These are phyloP conservation scores for Elaeagnus macrophylla DNA, from an alignment of 306 rosid species.

Conservation along the genomic window DNA sequence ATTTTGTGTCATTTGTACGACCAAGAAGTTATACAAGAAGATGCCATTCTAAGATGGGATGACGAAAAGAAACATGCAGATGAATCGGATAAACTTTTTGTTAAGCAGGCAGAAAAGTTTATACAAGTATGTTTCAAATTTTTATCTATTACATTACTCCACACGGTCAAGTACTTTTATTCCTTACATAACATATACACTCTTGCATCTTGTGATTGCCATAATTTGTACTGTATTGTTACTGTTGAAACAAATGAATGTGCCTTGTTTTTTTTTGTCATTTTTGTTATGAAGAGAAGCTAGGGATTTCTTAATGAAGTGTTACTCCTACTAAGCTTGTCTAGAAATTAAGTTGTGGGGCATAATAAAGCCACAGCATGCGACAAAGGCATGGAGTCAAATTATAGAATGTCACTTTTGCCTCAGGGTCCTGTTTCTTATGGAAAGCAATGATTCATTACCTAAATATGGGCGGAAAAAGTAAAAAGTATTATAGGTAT, in stretches of 20 bases:
- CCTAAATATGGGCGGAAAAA: too few species aligned
- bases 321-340: too few species aligned
- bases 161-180: background rate
- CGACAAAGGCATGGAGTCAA: too few species aligned
- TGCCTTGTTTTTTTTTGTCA: background rate
- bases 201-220: background rate
- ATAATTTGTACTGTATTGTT: background rate
- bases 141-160: background rate
- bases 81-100: conserved; percentile 67
- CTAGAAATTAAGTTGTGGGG: too few species aligned
- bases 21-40: conserved; percentile 69
- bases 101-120: conserved; percentile 57
- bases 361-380: too few species aligned
- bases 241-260: background rate
- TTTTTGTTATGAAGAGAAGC: background rate
- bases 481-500: too few species aligned
- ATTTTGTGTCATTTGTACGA: conserved; percentile 56
- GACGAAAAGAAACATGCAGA: conserved; percentile 81
- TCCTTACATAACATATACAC: background rate
- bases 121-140: conserved; percentile 44
- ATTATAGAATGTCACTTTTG: too few species aligned
- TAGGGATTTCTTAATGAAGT: background rate
- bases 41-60: conserved; percentile 85
- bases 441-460: too few species aligned
- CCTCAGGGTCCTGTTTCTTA: too few species aligned